phyloP scores from a whole-genome alignment of 1,284 basidiomycete species.

The Lignosus rhinocerotis region DNA sequence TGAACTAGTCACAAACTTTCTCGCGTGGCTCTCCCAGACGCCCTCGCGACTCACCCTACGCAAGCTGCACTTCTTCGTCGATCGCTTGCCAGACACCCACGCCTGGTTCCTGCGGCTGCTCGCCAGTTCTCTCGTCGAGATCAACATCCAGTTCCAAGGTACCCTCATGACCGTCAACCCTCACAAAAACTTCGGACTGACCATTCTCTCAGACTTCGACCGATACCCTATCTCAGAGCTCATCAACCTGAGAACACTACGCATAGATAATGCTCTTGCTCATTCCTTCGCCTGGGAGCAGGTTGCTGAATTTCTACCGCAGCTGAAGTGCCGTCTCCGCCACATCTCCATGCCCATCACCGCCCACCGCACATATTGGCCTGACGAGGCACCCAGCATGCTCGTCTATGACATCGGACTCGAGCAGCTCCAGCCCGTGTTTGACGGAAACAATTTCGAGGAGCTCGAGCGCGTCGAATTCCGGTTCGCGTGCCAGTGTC shows the following conservation, averaged over 20 bases:
- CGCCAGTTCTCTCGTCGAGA: background rate
- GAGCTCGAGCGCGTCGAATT: background rate
- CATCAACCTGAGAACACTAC: background rate
- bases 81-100: background rate
- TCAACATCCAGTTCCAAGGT: background rate
- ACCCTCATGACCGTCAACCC: background rate
- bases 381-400: background rate
- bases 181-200: background rate
- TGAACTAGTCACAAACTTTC: background rate
- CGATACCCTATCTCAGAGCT: background rate
- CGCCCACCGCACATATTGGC: background rate
- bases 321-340: background rate
- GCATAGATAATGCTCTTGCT: background rate
- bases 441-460: background rate
- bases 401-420: background rate
- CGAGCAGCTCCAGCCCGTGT: background rate
- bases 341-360: background rate
- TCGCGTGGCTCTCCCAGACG: background rate
- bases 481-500: background rate
- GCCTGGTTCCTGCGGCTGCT: background rate
- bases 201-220: background rate
- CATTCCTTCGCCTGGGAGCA: background rate
- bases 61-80: background rate
- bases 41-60: background rate
- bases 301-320: background rate